Evolutionary conservation across 2,329 filamentous ascomycete species (phyloP).

Genomic region (Diaporthe vexans): DNA sequence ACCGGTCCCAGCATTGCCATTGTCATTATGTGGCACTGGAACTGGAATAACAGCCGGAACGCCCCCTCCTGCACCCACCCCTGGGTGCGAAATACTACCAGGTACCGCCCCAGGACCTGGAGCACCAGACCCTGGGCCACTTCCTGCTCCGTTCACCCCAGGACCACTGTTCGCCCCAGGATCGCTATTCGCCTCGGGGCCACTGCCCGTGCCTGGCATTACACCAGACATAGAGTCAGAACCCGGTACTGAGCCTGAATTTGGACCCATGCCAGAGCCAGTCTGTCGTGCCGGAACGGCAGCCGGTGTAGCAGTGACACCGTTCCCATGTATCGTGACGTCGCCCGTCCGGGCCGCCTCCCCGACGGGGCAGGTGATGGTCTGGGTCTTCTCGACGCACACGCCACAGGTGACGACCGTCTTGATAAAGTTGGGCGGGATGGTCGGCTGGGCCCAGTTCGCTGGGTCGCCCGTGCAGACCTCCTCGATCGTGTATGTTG

Average conservation of each 20-base stretch:
- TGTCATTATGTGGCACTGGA: background rate
- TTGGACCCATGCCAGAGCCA: background rate
- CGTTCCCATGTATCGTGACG: constrained; percentile 52
- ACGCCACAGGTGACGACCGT: constrained; percentile 53
- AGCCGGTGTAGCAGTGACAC: constrained; percentile 51
- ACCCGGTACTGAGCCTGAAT: too few relatives aligned
- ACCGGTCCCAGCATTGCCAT: background rate
- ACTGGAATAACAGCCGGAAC: background rate
- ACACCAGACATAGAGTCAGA: background rate
- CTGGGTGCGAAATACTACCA: background rate
- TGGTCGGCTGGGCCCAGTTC: constrained; percentile 48
- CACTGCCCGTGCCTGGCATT: background rate
- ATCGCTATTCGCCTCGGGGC: too few relatives aligned
- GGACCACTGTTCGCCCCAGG: too few relatives aligned
- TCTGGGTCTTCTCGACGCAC: constrained; percentile 50
- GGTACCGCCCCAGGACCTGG: background rate
- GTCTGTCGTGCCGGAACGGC: constrained; percentile 29
- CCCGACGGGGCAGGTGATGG: constrained; percentile 55
- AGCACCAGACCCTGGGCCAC: background rate
- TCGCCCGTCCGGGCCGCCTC: constrained; percentile 49
- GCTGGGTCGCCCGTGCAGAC: constrained; percentile 50
- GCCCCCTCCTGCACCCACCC: background rate
- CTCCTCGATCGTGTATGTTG: constrained; percentile 58
- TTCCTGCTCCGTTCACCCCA: background rate
- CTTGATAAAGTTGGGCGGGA: constrained; percentile 56